These are phyloP conservation scores for Nothopassalora personata DNA, from an alignment of 2,329 filamentous ascomycete genomes.

Conservation along the genomic window DNA sequence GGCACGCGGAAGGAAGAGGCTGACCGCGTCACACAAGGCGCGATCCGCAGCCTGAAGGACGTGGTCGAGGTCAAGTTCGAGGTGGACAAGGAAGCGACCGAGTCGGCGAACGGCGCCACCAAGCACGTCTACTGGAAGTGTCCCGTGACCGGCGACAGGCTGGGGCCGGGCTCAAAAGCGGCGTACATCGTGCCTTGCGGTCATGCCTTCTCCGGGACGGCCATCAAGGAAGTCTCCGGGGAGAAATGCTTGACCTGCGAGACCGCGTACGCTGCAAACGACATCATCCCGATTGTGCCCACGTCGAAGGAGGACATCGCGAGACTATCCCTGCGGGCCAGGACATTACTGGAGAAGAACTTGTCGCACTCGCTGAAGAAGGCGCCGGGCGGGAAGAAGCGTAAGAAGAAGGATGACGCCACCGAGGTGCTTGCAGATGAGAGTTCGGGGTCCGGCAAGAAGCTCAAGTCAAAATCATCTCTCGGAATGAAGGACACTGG, in stretches of 20 bases:
- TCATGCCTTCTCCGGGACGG: slow-evolving; percentile 84
- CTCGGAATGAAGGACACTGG: slow-evolving; percentile 11
- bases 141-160: slow-evolving; percentile 77
- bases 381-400: slow-evolving; percentile 54
- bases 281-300: slow-evolving; percentile 79
- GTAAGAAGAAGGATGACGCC: slow-evolving; percentile 63
- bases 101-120: slow-evolving; percentile 32
- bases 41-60: slow-evolving; percentile 75
- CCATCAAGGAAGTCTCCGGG: slow-evolving; percentile 59
- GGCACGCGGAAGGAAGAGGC: slow-evolving; percentile 54
- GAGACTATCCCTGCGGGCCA: slow-evolving; percentile 59
- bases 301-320: slow-evolving; percentile 65
- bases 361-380: slow-evolving; percentile 88
- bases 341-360: slow-evolving; percentile 64
- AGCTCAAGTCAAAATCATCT: not conserved
- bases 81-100: slow-evolving; percentile 42
- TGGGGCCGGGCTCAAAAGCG: slow-evolving; percentile 72
- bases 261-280: slow-evolving; percentile 63
- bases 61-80: slow-evolving; percentile 81
- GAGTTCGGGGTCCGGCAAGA: slow-evolving; percentile 11
- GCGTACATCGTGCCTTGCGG: slow-evolving; percentile 93
- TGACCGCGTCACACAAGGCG: slow-evolving; percentile 54
- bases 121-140: slow-evolving; percentile 65
- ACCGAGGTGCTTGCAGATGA: slow-evolving; percentile 35
- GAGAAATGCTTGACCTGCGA: slow-evolving; percentile 65